Percentiles rank a stretch among this genome's conserved stretches.
These are phyloP conservation scores for Cairneyella variabilis DNA, from an alignment of 495 filamentous ascomycete species.

Conservation along the genomic window DNA sequence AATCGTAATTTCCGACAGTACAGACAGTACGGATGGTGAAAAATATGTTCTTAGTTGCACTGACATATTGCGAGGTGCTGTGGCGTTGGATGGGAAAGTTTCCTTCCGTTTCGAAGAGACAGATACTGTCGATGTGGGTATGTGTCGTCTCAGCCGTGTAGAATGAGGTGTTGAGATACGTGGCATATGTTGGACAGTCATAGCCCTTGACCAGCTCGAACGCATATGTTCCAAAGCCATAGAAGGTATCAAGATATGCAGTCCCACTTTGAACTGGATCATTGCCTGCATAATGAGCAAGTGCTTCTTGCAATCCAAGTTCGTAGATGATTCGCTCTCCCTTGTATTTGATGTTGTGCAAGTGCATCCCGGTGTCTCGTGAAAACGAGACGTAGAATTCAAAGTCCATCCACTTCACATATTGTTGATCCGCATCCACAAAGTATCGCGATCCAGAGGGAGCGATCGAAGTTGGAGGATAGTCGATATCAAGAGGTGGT, in stretches of 20 bases:
- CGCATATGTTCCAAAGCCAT: slow-evolving; percentile 41
- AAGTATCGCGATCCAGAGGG: slow-evolving; percentile 35
- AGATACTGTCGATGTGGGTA: slow-evolving; percentile 41
- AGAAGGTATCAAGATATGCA: slow-evolving; percentile 42
- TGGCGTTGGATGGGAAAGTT: slow-evolving; percentile 45
- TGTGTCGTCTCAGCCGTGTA: slow-evolving; percentile 36
- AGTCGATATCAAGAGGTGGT: slow-evolving; percentile 32
- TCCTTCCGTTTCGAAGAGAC: slow-evolving; percentile 45
- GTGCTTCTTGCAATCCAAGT: slow-evolving; percentile 50
- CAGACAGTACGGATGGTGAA: slow-evolving; percentile 42
- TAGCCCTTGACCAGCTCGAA: slow-evolving; percentile 47
- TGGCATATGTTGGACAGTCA: slow-evolving; percentile 47
- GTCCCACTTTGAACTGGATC: slow-evolving; percentile 42
- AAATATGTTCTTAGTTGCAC: slow-evolving; percentile 41
- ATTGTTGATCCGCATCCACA: slow-evolving; percentile 41
- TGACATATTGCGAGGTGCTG: slow-evolving; percentile 29
- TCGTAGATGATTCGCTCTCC: slow-evolving; percentile 52
- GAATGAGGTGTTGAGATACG: slow-evolving; percentile 39
- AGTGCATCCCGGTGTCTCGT: slow-evolving; percentile 38
- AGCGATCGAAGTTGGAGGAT: slow-evolving; percentile 35
- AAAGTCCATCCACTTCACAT: slow-evolving; percentile 51
- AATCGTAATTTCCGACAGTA: slow-evolving; percentile 56
- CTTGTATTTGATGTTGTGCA: slow-evolving; percentile 50
- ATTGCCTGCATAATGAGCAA: slow-evolving; percentile 51
- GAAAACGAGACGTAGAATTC: slow-evolving; percentile 45